Evolutionary conservation across 2,329 filamentous ascomycete species (phyloP).

Genomic region (Xylariaceae sp.): DNA sequence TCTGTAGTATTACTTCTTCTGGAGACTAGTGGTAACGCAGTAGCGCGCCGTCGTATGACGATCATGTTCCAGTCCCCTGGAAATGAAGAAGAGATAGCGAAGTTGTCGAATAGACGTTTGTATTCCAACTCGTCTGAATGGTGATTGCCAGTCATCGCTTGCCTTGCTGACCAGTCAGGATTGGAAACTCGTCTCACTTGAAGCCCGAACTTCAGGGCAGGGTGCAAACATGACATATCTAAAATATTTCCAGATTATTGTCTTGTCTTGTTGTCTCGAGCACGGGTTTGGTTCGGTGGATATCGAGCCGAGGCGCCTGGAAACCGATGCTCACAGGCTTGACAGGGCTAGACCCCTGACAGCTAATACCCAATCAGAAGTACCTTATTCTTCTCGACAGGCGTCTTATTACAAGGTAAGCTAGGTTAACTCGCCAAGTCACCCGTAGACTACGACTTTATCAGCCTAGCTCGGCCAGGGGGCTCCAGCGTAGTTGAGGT

Average conservation of each 20-base stretch:
- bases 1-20: not conserved
- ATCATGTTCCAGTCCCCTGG: constrained; percentile 1
- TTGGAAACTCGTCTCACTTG: not conserved
- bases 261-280: not conserved
- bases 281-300: constrained; percentile 30
- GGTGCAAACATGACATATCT: not conserved
- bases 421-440: not conserved
- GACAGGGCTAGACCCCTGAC: constrained; percentile 22
- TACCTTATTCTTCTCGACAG: not conserved
- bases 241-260: not conserved
- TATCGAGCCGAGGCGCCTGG: constrained; percentile 36
- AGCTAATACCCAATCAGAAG: not conserved
- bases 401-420: not conserved
- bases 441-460: constrained; percentile 10
- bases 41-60: not conserved
- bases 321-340: constrained; percentile 26
- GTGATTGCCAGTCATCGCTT: not conserved
- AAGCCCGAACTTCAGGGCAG: not conserved
- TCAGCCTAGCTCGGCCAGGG: constrained; percentile 21
- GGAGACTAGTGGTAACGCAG: not conserved
- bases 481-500: no score
- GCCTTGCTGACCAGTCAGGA: not conserved
- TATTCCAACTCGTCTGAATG: not conserved
- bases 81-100: constrained; percentile 5
- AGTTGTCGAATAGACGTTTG: not conserved